These are phyloP conservation scores for Arthrobotrys entomopaga DNA, from an alignment of 2,329 filamentous ascomycete species.

Conservation along the genomic window DNA sequence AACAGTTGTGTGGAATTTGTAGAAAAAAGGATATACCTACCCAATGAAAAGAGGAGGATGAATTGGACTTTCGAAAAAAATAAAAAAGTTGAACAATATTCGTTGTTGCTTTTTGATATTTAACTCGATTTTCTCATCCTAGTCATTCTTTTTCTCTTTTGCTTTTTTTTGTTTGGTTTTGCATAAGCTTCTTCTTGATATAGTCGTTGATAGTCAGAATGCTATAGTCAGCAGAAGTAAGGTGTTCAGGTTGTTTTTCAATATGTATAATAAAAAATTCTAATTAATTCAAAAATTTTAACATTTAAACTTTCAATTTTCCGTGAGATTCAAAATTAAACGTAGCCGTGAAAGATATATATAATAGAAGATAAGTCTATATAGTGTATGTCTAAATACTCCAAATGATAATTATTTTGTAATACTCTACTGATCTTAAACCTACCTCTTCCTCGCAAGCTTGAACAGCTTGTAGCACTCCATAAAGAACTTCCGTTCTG, in stretches of 20 bases:
- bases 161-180: conserved; percentile 4
- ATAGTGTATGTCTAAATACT: too few relatives aligned
- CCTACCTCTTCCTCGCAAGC: conserved; percentile 22
- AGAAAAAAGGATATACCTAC: conserved; percentile 3
- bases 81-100: neutral
- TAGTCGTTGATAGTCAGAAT: neutral
- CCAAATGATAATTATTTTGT: neutral
- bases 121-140: neutral
- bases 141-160: neutral
- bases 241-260: conserved; percentile 14
- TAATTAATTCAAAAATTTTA: conserved; percentile 3
- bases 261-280: conserved; percentile 13
- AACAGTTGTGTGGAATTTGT: neutral
- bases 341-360: too few relatives aligned
- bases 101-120: neutral
- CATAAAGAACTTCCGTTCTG: conserved; percentile 44
- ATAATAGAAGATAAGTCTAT: too few relatives aligned
- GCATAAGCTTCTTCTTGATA: neutral
- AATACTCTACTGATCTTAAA: neutral
- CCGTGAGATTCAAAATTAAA: too few relatives aligned
- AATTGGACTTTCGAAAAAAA: neutral
- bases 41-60: neutral
- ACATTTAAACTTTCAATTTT: too few relatives aligned
- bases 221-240: neutral
- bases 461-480: conserved; percentile 45